Conservation (phyloP, 2,329 filamentous ascomycete genomes). For the Tolypocladium album region DNA sequence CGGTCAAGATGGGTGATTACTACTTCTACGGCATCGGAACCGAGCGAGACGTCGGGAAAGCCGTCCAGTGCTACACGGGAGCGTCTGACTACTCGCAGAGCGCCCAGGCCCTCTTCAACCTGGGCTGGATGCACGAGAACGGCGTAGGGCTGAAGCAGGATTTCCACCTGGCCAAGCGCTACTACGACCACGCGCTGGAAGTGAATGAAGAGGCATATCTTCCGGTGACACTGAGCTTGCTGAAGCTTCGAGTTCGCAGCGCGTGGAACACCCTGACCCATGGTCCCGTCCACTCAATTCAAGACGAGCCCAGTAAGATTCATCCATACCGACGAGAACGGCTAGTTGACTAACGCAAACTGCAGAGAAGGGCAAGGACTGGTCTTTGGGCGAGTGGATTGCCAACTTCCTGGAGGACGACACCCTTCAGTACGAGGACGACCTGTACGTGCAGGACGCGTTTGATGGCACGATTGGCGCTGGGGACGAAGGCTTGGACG, state of each 20-base stretch:
- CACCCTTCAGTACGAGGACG: conserved; percentile 53
- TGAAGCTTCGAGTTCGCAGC: conserved; percentile 75
- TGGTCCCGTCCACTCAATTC: conserved; percentile 85
- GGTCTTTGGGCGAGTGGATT: conserved; percentile 79
- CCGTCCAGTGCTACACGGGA: conserved; percentile 83
- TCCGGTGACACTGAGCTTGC: conserved; percentile 76
- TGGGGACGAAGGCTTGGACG: conserved; percentile 53
- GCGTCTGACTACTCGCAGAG: conserved; percentile 87
- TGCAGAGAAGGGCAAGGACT: conserved; percentile 57
- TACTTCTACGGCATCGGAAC: conserved; percentile 78
- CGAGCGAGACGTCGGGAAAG: conserved; percentile 64
- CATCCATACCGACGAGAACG: not conserved
- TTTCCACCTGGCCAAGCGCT: conserved; percentile 92
- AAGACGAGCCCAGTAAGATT: conserved; percentile 72
- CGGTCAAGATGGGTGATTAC: conserved; percentile 98
- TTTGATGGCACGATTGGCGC: conserved; percentile 46
- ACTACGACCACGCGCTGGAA: conserved; percentile 85
- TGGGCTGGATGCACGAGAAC: conserved; percentile 99
- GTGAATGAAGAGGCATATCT: conserved; percentile 91
- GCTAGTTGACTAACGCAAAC: not conserved
- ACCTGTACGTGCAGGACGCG: conserved; percentile 37
- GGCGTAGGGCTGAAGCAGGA: conserved; percentile 87
- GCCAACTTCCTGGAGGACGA: conserved; percentile 71
- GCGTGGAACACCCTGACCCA: conserved; percentile 92
- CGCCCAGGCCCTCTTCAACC: conserved; percentile 90